Base-by-base conservation (phyloP, 768 basidiomycete genomes). In the Phaffia tasmanica region DNA sequence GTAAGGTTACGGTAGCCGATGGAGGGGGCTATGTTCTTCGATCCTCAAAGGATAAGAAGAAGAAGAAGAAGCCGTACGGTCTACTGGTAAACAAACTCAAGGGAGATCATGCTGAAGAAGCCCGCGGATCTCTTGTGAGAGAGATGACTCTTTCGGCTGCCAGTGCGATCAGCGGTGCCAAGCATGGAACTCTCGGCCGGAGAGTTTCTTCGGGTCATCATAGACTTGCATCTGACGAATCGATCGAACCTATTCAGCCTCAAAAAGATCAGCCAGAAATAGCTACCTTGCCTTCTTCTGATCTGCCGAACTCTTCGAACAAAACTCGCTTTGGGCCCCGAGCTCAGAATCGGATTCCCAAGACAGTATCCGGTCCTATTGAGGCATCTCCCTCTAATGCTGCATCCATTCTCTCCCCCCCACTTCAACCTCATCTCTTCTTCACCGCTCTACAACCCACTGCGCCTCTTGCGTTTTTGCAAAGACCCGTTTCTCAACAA, bases 361-460 rank as follows among this genome's bases (percentile, higher is more conserved):
- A 25, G 25, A 57, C 56, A 27, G 27, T 29, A 29, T 48, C 51
- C 62, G 35, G 35, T 30, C 29, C 62, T 21, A 29, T 54, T 8
- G 21, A 42, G 50, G n/a, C 42, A 16, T 63, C 50, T 27, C 51
- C 62, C 42, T 42, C 62, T 23, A 54, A 29, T 25, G 62, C n/a
- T 42, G 35, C 35, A 42, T 42, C 35, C 15, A 60, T 63, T 25
- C 62, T 63, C 51, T 63, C 62, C 1, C 62, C 62, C 11, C 62
- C 51, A 32, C 29, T 55, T 21, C 62, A 55, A 42, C 62, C 51
- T 54, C 62, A 63, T 23, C 51, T 54, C 32, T 54, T 54, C 32
- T 55, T 50, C 51, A 48, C 62, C 0, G 56, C 27, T 29, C 27
- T 32, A 25, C 18, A 51, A 42, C 30, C 30, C 29, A 42, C 62